phyloP scores from a whole-genome alignment of 2,329 filamentous ascomycete species.

The Apiospora hydei region DNA sequence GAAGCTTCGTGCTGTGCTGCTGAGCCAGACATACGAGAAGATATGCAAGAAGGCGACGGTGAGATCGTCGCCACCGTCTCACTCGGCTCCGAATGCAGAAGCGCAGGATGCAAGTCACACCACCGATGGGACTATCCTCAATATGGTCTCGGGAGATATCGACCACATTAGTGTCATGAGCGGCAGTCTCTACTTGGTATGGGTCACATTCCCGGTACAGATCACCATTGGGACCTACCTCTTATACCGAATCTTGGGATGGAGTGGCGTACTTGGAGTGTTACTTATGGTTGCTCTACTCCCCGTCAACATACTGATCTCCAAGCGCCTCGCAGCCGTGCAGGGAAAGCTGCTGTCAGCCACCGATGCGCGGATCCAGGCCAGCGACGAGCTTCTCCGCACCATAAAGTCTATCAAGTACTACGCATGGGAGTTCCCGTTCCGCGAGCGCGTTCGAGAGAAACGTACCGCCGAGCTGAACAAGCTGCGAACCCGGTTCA shows the following conservation, averaged over 20 bases:
- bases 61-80: background rate
- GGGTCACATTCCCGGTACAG: background rate
- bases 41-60: background rate
- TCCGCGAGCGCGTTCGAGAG: conserved; percentile 68
- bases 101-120: background rate
- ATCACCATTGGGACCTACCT: background rate
- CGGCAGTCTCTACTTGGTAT: background rate
- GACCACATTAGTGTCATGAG: conserved; percentile 9
- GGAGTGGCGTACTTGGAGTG: background rate
- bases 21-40: background rate
- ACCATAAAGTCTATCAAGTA: conserved; percentile 74
- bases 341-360: background rate
- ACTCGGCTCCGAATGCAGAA: background rate
- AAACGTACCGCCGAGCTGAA: conserved; percentile 66
- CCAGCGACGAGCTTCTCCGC: conserved; percentile 73
- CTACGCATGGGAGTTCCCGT: conserved; percentile 75
- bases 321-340: background rate
- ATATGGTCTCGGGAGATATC: background rate
- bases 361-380: conserved; percentile 67
- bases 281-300: background rate
- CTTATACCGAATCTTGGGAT: background rate
- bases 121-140: background rate
- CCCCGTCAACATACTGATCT: background rate
- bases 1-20: background rate
- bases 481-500: conserved; percentile 66